A percentile compares a stretch with the other conserved stretches of the same genome.
phyloP scores from a whole-genome alignment of 225 moss, liverwort and hornwort genomes.

The Pseudoscleropodium purum region DNA sequence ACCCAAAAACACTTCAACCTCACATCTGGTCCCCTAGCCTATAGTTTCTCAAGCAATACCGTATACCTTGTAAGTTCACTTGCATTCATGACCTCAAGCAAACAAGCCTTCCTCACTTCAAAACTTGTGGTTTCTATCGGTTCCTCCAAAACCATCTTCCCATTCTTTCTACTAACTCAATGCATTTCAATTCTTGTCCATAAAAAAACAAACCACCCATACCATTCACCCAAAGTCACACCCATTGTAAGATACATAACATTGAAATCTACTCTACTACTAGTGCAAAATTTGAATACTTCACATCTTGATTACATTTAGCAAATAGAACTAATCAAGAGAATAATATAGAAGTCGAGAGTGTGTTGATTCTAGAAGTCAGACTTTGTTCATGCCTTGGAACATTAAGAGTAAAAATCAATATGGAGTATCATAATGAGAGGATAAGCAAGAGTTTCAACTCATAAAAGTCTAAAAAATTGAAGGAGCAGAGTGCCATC shows the following conservation, averaged over 20 bases:
- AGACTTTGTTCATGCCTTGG: accelerated
- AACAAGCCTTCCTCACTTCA: background rate
- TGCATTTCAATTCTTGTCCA: background rate
- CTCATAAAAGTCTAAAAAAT: background rate
- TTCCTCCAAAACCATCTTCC: no score
- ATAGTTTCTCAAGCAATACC: background rate
- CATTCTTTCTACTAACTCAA: background rate
- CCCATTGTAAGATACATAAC: no score
- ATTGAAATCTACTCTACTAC: no score
- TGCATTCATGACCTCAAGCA: accelerated
- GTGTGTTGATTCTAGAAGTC: background rate
- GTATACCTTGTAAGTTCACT: background rate
- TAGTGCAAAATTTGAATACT: background rate
- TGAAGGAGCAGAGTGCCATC: no score
- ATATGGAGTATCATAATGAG: no score
- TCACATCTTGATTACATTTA: background rate
- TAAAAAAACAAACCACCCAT: background rate
- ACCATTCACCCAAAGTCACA: no score
- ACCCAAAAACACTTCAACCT: background rate
- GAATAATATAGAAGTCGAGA: no score
- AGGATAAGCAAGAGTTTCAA: background rate
- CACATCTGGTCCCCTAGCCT: accelerated
- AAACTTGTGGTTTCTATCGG: background rate
- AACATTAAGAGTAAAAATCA: no score
- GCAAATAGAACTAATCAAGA: no score